Evolutionary conservation across 164 flowering plant genomes (phyloP).

Genomic region (Umbellularia californica): DNA sequence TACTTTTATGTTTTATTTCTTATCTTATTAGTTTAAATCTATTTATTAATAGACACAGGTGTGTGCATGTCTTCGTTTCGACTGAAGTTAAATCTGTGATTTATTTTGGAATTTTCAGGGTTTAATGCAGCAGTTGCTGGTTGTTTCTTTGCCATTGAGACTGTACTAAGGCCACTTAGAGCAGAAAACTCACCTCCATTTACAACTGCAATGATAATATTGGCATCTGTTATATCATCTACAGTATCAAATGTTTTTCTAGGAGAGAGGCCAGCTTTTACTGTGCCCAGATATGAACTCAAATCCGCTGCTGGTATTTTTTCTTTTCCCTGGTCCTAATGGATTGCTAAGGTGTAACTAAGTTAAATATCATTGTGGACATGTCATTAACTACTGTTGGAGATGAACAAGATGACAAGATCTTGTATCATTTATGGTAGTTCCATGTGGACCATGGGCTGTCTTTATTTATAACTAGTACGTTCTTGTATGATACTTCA

Average conservation of each 20-base stretch:
- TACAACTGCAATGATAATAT: conserved; percentile 96
- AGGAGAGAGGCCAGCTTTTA: conserved; percentile 93
- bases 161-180: conserved; percentile 91
- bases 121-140: conserved; percentile 99
- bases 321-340: conserved; percentile 21
- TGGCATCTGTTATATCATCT: conserved; percentile 96
- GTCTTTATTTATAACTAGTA: too few species aligned
- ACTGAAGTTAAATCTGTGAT: background rate
- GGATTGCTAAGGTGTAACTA: background rate
- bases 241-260: conserved; percentile 90
- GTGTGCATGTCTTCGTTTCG: background rate
- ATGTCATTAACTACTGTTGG: too few species aligned
- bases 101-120: conserved; percentile 45
- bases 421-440: too few species aligned
- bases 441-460: too few species aligned
- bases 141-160: conserved; percentile 97
- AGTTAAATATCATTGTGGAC: background rate
- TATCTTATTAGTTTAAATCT: too few species aligned
- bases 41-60: background rate
- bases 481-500: too few species aligned
- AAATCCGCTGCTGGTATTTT: conserved; percentile 98
- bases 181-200: conserved; percentile 99
- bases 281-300: conserved; percentile 92
- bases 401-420: too few species aligned
- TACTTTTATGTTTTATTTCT: background rate